phyloP scores from a whole-genome alignment of 2,329 filamentous ascomycete species.

The Penicillium concentricum region DNA sequence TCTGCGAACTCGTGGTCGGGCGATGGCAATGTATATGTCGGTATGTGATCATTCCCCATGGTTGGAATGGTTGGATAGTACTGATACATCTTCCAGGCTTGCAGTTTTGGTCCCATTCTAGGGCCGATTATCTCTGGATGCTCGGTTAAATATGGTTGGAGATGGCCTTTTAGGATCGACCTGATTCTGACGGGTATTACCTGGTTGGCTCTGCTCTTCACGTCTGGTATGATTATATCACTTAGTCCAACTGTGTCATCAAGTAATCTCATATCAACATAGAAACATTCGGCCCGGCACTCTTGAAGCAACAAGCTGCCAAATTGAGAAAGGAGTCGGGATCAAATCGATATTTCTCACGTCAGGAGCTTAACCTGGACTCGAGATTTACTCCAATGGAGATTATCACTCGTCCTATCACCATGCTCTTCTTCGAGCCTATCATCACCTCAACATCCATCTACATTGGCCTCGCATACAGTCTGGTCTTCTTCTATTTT shows the following conservation, averaged over 20 bases:
- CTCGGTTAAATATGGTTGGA: conserved; percentile 42
- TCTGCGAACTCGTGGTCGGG: conserved; percentile 36
- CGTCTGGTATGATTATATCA: conserved; percentile 46
- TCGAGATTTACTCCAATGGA: conserved; percentile 62
- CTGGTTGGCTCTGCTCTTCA: conserved; percentile 58
- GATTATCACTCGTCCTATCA: conserved; percentile 68
- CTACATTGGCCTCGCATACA: conserved; percentile 71
- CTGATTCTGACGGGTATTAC: conserved; percentile 63
- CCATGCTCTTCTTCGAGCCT: conserved; percentile 71
- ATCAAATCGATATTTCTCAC: conserved; percentile 52
- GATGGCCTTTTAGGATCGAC: conserved; percentile 56
- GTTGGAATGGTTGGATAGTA: neutral
- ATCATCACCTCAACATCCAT: conserved; percentile 69
- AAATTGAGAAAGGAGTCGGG: conserved; percentile 58
- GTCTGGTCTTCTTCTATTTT: conserved; percentile 71
- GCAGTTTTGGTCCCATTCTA: conserved; percentile 43
- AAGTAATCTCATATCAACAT: neutral
- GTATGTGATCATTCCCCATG: conserved; percentile 18
- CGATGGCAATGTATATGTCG: conserved; percentile 45
- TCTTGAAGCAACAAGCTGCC: conserved; percentile 58
- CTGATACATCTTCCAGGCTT: conserved; percentile 24
- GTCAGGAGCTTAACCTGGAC: conserved; percentile 51
- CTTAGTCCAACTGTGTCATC: neutral
- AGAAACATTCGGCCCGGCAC: conserved; percentile 62
- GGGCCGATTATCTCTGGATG: conserved; percentile 49